These are phyloP conservation scores for Penicillium sp. DNA, from an alignment of 2,329 filamentous ascomycete species.

Conservation along the genomic window DNA sequence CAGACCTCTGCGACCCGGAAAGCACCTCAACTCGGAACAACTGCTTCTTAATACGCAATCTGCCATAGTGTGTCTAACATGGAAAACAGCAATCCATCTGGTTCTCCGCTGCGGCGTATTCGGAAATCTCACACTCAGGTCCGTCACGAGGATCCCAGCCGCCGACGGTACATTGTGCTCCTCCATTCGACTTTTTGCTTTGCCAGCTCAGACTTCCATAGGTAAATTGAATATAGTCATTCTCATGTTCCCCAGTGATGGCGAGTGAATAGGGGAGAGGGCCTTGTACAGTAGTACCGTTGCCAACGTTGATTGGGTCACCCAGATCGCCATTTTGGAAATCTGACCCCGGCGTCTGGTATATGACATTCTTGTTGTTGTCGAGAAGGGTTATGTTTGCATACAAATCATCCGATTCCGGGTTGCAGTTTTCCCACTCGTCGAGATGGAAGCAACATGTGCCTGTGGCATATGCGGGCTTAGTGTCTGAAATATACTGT, in stretches of 20 bases:
- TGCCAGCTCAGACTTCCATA: conserved; percentile 4
- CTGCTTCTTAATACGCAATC: background rate
- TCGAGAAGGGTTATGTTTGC: conserved; percentile 6
- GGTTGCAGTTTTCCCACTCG: conserved; percentile 7
- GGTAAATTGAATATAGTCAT: conserved; percentile 5
- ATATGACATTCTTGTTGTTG: conserved; percentile 7
- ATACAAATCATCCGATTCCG: conserved; percentile 3
- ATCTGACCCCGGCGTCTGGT: conserved; percentile 6
- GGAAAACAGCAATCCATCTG: conserved; percentile 12
- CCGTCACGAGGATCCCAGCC: conserved; percentile 6
- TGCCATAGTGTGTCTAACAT: too few species aligned
- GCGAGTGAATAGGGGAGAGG: conserved; percentile 3
- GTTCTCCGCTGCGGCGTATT: conserved; percentile 4
- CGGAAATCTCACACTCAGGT: background rate
- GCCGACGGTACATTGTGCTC: background rate
- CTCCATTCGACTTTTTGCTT: conserved; percentile 1
- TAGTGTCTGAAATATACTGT: conserved; percentile 2
- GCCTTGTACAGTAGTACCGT: conserved; percentile 3
- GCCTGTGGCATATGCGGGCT: background rate
- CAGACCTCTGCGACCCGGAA: background rate
- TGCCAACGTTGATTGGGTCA: conserved; percentile 8
- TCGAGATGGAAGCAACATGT: conserved; percentile 8
- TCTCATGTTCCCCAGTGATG: conserved; percentile 6
- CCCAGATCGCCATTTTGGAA: conserved; percentile 1
- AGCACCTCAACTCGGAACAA: conserved; percentile 2